Evolutionary conservation across 2,329 filamentous ascomycete genomes (phyloP).

Genomic region (Scedosporium aurantiacum): DNA sequence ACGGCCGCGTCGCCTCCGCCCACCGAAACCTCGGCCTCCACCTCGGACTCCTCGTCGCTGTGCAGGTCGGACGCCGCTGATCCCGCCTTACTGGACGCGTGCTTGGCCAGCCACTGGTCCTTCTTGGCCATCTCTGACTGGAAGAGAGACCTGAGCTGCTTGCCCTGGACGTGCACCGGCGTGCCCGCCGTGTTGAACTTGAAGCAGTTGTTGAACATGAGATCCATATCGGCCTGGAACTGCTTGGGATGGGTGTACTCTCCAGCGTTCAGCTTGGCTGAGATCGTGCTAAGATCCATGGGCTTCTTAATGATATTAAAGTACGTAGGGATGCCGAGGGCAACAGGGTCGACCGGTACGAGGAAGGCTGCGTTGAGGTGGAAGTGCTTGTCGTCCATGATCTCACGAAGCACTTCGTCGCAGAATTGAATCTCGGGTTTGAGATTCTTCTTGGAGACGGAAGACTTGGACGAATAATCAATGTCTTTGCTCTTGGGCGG

Average conservation of each 20-base stretch:
- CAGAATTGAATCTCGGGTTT: conserved; percentile 85
- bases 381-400: conserved; percentile 64
- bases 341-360: conserved; percentile 81
- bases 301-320: conserved; percentile 91
- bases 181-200: conserved; percentile 75
- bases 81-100: conserved; percentile 45
- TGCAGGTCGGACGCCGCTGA: conserved; percentile 51
- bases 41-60: conserved; percentile 60
- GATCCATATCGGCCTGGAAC: conserved; percentile 69
- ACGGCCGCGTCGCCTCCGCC: conserved; percentile 27
- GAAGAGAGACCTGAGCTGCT: conserved; percentile 64
- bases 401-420: conserved; percentile 66
- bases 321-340: conserved; percentile 85
- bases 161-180: conserved; percentile 60
- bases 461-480: conserved; percentile 64
- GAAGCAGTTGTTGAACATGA: conserved; percentile 83
- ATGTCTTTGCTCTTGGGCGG: conserved; percentile 83
- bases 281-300: conserved; percentile 85
- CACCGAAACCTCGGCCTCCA: conserved; percentile 46
- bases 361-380: conserved; percentile 64
- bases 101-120: conserved; percentile 65
- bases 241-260: conserved; percentile 76
- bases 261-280: conserved; percentile 62
- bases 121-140: conserved; percentile 67
- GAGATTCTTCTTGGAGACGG: conserved; percentile 86